Percentiles rank a stretch among this genome's conserved stretches.
Conservation (phyloP, 768 basidiomycete genomes). For the Collybiopsis luxurians region DNA sequence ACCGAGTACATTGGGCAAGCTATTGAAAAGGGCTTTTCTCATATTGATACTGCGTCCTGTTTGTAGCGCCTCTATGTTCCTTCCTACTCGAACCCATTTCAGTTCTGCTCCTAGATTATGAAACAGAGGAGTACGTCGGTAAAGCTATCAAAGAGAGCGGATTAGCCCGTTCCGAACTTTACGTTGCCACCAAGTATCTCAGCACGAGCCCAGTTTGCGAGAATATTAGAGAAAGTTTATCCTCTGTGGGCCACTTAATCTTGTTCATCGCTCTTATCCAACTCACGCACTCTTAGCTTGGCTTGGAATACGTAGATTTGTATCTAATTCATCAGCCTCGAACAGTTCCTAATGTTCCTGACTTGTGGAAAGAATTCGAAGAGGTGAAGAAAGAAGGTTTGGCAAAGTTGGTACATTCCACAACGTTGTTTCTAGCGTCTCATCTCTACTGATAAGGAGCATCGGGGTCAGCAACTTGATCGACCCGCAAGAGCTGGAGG, state of each 20-base stretch:
- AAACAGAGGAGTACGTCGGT: slow-evolving; percentile 32
- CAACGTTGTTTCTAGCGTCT: slow-evolving; percentile 4
- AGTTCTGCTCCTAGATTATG: slow-evolving; percentile 36
- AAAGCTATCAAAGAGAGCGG: slow-evolving; percentile 46
- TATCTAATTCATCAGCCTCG: slow-evolving; percentile 65
- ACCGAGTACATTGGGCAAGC: slow-evolving; percentile 55
- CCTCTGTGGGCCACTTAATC: slow-evolving; percentile 34
- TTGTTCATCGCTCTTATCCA: background rate
- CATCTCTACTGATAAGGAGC: slow-evolving; percentile 35
- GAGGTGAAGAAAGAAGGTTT: slow-evolving; percentile 44
- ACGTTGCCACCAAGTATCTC: slow-evolving; percentile 55
- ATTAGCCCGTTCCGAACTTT: slow-evolving; percentile 41
- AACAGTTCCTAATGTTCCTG: slow-evolving; percentile 30
- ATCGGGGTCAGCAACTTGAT: slow-evolving; percentile 76
- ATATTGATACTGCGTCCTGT: slow-evolving; percentile 65
- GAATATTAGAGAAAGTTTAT: slow-evolving; percentile 45
- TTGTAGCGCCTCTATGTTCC: slow-evolving; percentile 8
- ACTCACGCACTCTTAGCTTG: slow-evolving; percentile 40
- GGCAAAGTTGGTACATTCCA: slow-evolving; percentile 30
- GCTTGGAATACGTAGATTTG: slow-evolving; percentile 58
- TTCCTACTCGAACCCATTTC: slow-evolving; percentile 20
- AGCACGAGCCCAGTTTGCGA: slow-evolving; percentile 33
- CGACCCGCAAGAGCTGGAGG: slow-evolving; percentile 47
- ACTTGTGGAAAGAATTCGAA: slow-evolving; percentile 57
- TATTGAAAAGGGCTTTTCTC: slow-evolving; percentile 56